Percentiles rank a stretch among this genome's conserved stretches.
Evolutionary conservation across 2,329 filamentous ascomycete genomes (phyloP).

Genomic region (Neofusicoccum cordaticola): DNA sequence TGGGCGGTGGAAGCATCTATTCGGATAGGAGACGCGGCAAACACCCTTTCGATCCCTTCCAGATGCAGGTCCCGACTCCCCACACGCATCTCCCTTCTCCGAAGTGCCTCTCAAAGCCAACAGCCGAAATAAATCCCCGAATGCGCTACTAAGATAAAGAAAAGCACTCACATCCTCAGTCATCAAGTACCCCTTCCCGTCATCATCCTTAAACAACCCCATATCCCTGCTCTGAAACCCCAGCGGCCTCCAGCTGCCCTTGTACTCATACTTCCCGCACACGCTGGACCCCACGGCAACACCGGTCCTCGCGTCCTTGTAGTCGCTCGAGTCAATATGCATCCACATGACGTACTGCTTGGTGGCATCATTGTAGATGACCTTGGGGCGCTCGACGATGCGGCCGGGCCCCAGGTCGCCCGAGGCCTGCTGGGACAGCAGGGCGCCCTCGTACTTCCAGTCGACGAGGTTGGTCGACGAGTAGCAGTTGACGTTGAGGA

Average conservation of each 20-base stretch:
- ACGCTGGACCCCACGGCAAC: conserved; percentile 59
- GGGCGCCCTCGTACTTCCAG: conserved; percentile 60
- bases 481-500: conserved; percentile 68
- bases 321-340: conserved; percentile 63
- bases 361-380: conserved; percentile 65
- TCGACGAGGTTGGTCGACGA: conserved; percentile 61
- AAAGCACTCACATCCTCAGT: conserved; percentile 56
- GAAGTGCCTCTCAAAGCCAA: too few relatives aligned
- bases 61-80: too few relatives aligned
- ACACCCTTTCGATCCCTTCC: too few relatives aligned
- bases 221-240: conserved; percentile 57
- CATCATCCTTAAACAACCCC: conserved; percentile 60
- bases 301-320: conserved; percentile 63
- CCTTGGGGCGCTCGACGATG: conserved; percentile 66
- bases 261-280: conserved; percentile 59
- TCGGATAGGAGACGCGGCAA: too few relatives aligned
- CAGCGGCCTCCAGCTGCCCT: conserved; percentile 47
- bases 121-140: too few relatives aligned
- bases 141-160: background rate
- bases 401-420: conserved; percentile 61
- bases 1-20: too few relatives aligned
- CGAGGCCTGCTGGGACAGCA: conserved; percentile 53
- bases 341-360: conserved; percentile 66
- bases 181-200: conserved; percentile 60
- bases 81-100: too few relatives aligned